Evolutionary conservation across 116 monocot species (phyloP).

Genomic region (Posidonia oceanica): DNA sequence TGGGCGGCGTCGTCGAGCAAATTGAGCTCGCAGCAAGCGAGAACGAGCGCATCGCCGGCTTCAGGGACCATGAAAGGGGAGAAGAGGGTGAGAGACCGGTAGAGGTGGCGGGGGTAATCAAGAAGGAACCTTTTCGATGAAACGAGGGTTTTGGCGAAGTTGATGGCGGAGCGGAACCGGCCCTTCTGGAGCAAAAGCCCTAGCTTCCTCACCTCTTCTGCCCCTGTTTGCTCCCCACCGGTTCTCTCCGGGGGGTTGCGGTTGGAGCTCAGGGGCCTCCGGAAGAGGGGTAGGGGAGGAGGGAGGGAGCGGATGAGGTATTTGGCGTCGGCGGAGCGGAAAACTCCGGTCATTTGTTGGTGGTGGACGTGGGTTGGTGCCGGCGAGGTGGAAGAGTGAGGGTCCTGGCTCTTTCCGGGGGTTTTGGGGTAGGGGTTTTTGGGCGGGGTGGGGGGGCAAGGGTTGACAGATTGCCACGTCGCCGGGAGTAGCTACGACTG

Average conservation of each 20-base stretch:
- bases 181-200: conserved; percentile 6
- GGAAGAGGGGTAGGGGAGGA: too few relatives aligned
- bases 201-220: conserved; percentile 2
- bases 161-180: conserved; percentile 26
- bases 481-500: not conserved
- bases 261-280: too few relatives aligned
- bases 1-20: conserved; percentile 10
- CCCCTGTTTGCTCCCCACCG: not conserved
- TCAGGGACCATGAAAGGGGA: conserved; percentile 10
- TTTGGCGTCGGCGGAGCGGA: not conserved
- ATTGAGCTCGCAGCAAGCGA: conserved; percentile 16
- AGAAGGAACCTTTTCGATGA: conserved; percentile 14
- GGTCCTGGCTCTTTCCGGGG: too few relatives aligned
- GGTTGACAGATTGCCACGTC: not conserved
- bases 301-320: not conserved
- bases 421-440: not conserved
- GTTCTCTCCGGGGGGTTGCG: too few relatives aligned
- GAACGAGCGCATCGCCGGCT: conserved; percentile 12
- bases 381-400: not conserved
- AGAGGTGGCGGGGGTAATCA: conserved; percentile 22
- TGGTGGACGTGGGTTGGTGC: not conserved
- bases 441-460: not conserved
- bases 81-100: conserved; percentile 21
- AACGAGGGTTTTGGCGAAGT: conserved; percentile 29
- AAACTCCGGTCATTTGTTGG: not conserved